These are phyloP conservation scores for Samsoniella hepiali DNA, from an alignment of 2,329 filamentous ascomycete genomes.

Conservation along the genomic window DNA sequence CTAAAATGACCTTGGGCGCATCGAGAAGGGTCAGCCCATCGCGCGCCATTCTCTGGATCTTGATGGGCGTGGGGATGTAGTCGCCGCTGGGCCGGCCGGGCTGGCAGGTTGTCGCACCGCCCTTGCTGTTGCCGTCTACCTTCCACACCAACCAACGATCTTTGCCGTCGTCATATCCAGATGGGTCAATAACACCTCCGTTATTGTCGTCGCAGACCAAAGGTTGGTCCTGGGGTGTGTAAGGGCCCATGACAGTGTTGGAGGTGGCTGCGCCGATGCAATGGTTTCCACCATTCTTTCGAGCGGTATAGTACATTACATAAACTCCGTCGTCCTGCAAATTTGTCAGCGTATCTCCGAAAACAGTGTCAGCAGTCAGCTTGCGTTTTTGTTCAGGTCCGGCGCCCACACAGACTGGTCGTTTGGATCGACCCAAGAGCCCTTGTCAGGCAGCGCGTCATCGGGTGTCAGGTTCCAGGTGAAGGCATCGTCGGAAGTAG, in stretches of 20 bases:
- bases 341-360: background rate
- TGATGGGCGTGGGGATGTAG: slow-evolving; percentile 18
- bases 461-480: background rate
- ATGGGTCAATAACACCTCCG: slow-evolving; percentile 12
- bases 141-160: slow-evolving; percentile 16
- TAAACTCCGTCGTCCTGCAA: slow-evolving; percentile 8
- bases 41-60: slow-evolving; percentile 16
- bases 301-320: slow-evolving; percentile 17
- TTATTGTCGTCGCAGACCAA: slow-evolving; percentile 11
- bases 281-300: slow-evolving; percentile 9
- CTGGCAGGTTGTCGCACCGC: slow-evolving; percentile 19
- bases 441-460: slow-evolving; percentile 11
- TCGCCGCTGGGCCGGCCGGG: background rate
- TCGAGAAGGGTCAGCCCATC: slow-evolving; percentile 13
- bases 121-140: slow-evolving; percentile 17
- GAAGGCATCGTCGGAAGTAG: slow-evolving; percentile 9
- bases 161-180: slow-evolving; percentile 12
- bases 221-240: slow-evolving; percentile 3
- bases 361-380: background rate
- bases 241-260: slow-evolving; percentile 11
- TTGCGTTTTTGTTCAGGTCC: slow-evolving; percentile 16
- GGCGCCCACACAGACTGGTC: slow-evolving; percentile 18
- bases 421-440: slow-evolving; percentile 14
- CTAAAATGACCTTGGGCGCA: slow-evolving; percentile 11
- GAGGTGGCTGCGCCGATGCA: slow-evolving; percentile 19